Percentiles rank a stretch among this genome's conserved stretches.
Conservation (phyloP, 306 rosid species). For the Purshia tridentata region DNA sequence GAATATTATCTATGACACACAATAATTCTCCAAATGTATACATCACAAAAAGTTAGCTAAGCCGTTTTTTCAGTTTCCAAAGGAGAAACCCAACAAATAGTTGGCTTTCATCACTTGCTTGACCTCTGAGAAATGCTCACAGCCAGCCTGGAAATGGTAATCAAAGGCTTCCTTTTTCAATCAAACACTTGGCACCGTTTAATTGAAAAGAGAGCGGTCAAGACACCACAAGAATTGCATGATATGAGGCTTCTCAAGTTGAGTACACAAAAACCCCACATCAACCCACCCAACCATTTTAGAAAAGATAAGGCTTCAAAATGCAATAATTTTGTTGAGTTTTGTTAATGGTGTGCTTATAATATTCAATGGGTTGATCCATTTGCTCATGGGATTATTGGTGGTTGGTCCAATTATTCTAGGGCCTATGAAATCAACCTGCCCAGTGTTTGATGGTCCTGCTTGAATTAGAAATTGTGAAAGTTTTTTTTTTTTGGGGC, state of each 20-base stretch:
- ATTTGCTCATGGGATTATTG: constrained; percentile 12
- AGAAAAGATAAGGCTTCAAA: constrained; percentile 4
- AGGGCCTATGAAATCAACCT: not conserved
- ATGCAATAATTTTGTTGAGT: constrained; percentile 16
- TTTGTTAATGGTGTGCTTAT: not conserved
- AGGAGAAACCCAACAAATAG: not conserved
- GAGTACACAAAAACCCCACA: constrained; percentile 31
- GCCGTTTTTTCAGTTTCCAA: not conserved
- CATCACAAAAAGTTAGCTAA: not conserved
- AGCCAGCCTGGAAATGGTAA: not conserved
- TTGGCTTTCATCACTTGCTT: not conserved
- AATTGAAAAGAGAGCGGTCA: not conserved
- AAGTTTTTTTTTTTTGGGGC: not conserved
- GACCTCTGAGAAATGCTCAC: not conserved
- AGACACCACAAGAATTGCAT: not conserved
- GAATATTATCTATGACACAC: too few relatives aligned
- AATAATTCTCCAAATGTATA: not conserved
- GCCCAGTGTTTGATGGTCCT: not conserved
- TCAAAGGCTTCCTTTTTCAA: not conserved
- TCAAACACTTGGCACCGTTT: not conserved
- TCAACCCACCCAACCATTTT: constrained; percentile 17
- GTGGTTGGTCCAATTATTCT: constrained; percentile 3
- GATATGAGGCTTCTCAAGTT: constrained; percentile 7
- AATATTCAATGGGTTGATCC: not conserved
- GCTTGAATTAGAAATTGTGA: not conserved